Evolutionary conservation across 768 basidiomycete genomes (phyloP).

Genomic region (Auriscalpium orientale): DNA sequence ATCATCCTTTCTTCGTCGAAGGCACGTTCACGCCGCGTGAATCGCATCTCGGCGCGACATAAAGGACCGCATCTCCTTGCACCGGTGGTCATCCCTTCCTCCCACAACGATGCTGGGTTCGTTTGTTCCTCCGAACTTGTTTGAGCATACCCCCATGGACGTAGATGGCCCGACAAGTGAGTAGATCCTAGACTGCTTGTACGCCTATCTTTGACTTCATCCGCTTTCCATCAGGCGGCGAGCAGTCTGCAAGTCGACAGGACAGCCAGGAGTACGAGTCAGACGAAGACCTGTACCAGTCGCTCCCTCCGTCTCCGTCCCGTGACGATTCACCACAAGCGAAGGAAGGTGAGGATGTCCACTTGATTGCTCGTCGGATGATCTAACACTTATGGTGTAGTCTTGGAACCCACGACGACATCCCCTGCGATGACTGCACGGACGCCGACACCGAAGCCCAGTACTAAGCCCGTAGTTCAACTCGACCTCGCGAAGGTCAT

Average conservation of each 20-base stretch:
- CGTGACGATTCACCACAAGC: not conserved
- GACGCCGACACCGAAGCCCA: not conserved
- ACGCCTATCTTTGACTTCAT: not conserved
- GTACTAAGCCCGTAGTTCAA: not conserved
- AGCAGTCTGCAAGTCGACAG: not conserved
- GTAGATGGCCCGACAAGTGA: not conserved
- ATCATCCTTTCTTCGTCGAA: no score
- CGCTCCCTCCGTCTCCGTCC: not conserved
- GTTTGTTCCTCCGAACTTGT: not conserved
- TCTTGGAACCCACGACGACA: not conserved
- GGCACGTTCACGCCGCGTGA: no score
- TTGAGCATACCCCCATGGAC: not conserved
- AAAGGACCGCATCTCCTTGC: no score
- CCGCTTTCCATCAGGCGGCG: not conserved
- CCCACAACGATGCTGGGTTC: not conserved
- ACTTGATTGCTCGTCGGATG: not conserved
- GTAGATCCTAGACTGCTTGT: not conserved
- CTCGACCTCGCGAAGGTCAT: slow-evolving; percentile 15
- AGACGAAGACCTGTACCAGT: not conserved
- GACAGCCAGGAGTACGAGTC: not conserved
- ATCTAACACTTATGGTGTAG: not conserved
- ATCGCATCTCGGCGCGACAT: no score
- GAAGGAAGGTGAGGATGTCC: not conserved
- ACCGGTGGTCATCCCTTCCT: not conserved
- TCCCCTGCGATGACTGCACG: no score